Conservation (phyloP, 2,329 filamentous ascomycete genomes). For the Escovopsis sp. region DNA sequence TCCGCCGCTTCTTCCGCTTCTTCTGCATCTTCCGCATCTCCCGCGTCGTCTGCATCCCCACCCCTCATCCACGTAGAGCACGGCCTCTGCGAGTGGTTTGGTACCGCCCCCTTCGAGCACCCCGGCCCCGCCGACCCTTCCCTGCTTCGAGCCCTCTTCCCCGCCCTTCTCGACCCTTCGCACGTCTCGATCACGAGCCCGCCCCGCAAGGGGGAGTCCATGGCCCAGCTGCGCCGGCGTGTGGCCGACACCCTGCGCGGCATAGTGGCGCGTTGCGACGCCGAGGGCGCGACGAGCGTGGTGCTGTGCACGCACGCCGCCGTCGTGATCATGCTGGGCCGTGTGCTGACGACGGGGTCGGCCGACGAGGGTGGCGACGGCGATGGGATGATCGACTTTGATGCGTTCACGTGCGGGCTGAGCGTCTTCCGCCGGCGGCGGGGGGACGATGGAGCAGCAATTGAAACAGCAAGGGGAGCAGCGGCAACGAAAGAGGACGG, state of each 20-base stretch:
- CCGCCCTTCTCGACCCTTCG: conserved; percentile 42
- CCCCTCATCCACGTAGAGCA: no score
- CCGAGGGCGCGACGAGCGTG: conserved; percentile 51
- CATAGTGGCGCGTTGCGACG: conserved; percentile 60
- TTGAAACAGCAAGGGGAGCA: no score
- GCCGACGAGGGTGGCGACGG: conserved; percentile 37
- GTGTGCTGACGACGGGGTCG: conserved; percentile 64
- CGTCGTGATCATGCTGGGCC: conserved; percentile 70
- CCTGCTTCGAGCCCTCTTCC: conserved; percentile 53
- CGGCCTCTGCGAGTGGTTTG: conserved; percentile 77
- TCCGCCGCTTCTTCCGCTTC: no score
- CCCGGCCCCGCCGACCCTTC: conserved; percentile 55
- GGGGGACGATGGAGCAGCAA: background rate
- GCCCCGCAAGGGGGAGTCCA: conserved; percentile 57
- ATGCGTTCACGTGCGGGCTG: conserved; percentile 69
- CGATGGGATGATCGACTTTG: conserved; percentile 62
- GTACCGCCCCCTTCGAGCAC: conserved; percentile 70
- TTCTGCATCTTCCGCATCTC: no score
- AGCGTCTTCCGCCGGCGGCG: conserved; percentile 41
- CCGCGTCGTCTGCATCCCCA: no score
- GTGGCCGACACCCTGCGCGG: conserved; percentile 53
- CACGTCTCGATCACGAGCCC: conserved; percentile 46
- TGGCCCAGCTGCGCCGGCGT: conserved; percentile 66
- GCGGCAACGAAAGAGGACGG: no score
- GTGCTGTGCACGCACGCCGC: conserved; percentile 85